These are phyloP conservation scores for Nothophytophthora sp. DNA, from an alignment of 352 stramenopile species.

Conservation along the genomic window DNA sequence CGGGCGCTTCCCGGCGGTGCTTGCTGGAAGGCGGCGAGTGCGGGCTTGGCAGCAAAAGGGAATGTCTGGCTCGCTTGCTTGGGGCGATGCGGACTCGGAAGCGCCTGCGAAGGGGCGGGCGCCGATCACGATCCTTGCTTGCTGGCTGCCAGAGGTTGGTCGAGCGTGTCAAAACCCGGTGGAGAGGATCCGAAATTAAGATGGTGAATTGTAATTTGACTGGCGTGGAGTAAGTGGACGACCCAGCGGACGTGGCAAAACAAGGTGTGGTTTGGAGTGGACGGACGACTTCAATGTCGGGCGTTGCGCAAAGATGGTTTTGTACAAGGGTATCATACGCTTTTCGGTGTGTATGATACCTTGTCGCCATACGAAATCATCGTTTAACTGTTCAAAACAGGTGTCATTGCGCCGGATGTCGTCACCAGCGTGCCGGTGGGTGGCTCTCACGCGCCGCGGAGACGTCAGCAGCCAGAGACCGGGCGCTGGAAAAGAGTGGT, in stretches of 20 bases:
- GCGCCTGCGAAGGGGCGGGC: not conserved
- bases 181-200: not conserved
- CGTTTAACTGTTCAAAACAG: not conserved
- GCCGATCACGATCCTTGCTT: slow-evolving; percentile 24
- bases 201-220: slow-evolving; percentile 10
- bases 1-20: slow-evolving; percentile 9
- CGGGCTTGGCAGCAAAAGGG: slow-evolving; percentile 36
- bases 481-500: slow-evolving; percentile 46
- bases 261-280: slow-evolving; percentile 5
- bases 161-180: not conserved
- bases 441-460: slow-evolving; percentile 11
- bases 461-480: slow-evolving; percentile 18
- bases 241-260: slow-evolving; percentile 19
- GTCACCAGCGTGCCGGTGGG: not conserved
- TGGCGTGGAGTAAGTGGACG: slow-evolving; percentile 23
- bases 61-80: slow-evolving; percentile 35
- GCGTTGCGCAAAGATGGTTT: no score
- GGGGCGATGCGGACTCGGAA: not conserved
- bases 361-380: not conserved
- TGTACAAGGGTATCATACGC: no score
- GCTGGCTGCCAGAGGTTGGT: no score
- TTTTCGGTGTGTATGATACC: not conserved
- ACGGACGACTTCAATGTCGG: no score
- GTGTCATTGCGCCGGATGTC: not conserved
- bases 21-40: slow-evolving; percentile 28